Base-by-base conservation (phyloP, 2,329 filamentous ascomycete species). In the Fusarium floridanum region DNA sequence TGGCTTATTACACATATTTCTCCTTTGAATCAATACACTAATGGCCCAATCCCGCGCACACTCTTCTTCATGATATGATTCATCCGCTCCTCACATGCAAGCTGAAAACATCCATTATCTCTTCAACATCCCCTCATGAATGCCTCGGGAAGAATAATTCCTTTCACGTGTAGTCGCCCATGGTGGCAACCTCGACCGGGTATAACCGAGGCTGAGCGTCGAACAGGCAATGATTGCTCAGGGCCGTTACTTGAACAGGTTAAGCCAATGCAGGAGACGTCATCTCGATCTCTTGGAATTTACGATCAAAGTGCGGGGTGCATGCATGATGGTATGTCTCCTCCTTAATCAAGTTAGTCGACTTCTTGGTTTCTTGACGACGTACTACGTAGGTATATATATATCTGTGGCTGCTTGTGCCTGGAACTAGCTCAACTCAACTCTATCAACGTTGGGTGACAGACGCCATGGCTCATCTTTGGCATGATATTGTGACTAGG, bases 331-430 rank as follows among this genome's bases (percentile, higher is more conserved):
- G 24, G 14, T 3, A 55, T 39, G 24, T 36, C 61, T 66, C 68
- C 61, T 70, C 22, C 68, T 70, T 22, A 20, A 70, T 65, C 27
- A n/a, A 70, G 68, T 70, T 70, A 70, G 68, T 41, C 48, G 3
- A 10, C 27, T 20, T 14, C 17, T 10, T 32, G 24, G 41, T n/a
- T 65, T n/a, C 5, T 8, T 22, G 43, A 48, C 43, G 8, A 27
- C 43, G 29, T 37, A 34, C 32, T 34, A 14, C 11, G 32, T 34
- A 34, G 32, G 32, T 34, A 34, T 34, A 12, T 34, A 70, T 61
- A 61, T 60, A 29, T 29, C 32, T 34, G n/a, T 17, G n/a, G 20
- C 14, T 22, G 36, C 34, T 10, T 32, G 32, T 37, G 43, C 53
- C 12, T 60, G 16, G 32, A 59, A 7, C 17, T 39, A 34, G 7